phyloP scores from a whole-genome alignment of 2,329 filamentous ascomycete genomes.

The Aspergillus sp. region DNA sequence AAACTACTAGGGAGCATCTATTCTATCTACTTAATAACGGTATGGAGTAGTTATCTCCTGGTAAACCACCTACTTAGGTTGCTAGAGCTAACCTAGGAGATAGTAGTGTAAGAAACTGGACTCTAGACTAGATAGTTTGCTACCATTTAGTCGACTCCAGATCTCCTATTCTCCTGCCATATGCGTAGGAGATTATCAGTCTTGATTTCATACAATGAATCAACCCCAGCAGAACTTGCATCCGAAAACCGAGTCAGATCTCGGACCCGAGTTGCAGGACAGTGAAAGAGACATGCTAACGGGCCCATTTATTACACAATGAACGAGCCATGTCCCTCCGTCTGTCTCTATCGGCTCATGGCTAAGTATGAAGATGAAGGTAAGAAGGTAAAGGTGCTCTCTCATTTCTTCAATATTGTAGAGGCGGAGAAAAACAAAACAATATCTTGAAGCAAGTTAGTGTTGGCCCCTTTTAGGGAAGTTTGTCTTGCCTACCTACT shows the following conservation, averaged over 20 bases:
- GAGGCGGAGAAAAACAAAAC: neutral
- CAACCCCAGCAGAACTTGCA: neutral
- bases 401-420: neutral
- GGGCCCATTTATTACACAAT: neutral
- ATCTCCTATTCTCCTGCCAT: neutral
- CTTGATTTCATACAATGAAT: neutral
- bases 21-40: neutral
- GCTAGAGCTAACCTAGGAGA: too few species aligned
- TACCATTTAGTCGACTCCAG: neutral
- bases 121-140: neutral
- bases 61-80: too few species aligned
- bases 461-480: neutral
- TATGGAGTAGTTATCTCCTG: neutral
- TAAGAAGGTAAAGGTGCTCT: neutral
- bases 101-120: too few species aligned
- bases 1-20: neutral
- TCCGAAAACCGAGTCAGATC: neutral
- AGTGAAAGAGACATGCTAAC: neutral
- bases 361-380: neutral
- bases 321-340: too few species aligned
- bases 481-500: neutral
- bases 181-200: neutral
- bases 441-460: neutral
- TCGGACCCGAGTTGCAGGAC: neutral
- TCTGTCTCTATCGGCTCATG: neutral